Base-by-base conservation (phyloP, 495 filamentous ascomycete genomes). In the Trichoderma erinaceum region DNA sequence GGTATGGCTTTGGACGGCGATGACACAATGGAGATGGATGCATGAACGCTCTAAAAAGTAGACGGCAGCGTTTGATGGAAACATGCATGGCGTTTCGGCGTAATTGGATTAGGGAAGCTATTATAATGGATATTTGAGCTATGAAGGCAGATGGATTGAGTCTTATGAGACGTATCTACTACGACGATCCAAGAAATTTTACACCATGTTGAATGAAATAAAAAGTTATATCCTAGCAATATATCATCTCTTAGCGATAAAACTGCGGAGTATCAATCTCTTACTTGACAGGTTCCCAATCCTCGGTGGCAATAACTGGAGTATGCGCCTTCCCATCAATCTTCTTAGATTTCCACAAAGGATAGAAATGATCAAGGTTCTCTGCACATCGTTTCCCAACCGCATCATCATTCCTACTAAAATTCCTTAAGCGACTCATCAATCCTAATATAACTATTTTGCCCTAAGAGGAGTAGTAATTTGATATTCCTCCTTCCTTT, bases 21-120 rank as follows among this genome's bases (percentile, higher is more conserved):
- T 79, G 92, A 97, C 78, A 96, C 92, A 25, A 97, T 96, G 92
- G 82, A 91, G 79, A 73, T 87, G 67, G 83, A 86, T 72, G 80
- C 70, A 75, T 73, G 73, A 71, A 27, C 41, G 13, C 48, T 21
- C 13, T 21, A 18, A 6, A 29, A 46, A 35, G 67, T n/a, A 32
- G 32, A 64, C 21, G 38, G n/a, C 38, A 21, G 38, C 43, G 16
- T 46, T 67, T 46, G 44, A 43, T 38, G 35, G 16, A n/a, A 65
- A 41, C 10, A 65, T 65, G 41, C 25, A 43, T 27, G 64, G 64
- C 64, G 64, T 65, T 65, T 65, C 48, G 64, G 64, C 64, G 64
- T 46, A 32, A 43, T 32, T 41, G 64, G 35, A 64, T 35, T 32
- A 0, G 64, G 35, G 38, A 21, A 41, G 35, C 38, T 7, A 46